These are phyloP conservation scores for Trichoderma oligosporum DNA, from an alignment of 2,329 filamentous ascomycete species.

Conservation along the genomic window DNA sequence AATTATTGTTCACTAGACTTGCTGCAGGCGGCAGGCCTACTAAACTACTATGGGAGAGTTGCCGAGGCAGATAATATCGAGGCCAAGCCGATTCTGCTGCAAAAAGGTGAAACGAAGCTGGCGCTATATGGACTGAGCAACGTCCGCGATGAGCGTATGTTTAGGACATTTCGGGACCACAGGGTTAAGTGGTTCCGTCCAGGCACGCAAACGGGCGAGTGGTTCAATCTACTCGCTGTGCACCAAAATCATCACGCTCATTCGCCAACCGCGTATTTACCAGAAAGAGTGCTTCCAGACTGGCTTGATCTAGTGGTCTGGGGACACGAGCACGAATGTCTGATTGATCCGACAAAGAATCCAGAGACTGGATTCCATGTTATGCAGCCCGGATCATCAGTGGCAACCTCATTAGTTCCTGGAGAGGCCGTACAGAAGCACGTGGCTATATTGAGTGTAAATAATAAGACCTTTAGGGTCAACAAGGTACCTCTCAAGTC, in stretches of 20 bases:
- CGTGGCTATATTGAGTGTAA: constrained; percentile 79
- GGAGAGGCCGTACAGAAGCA: constrained; percentile 91
- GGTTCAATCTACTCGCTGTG: constrained; percentile 93
- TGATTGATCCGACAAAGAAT: constrained; percentile 80
- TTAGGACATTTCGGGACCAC: constrained; percentile 86
- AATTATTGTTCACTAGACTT: constrained; percentile 88
- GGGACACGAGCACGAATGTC: constrained; percentile 96
- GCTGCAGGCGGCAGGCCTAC: constrained; percentile 80
- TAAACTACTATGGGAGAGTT: constrained; percentile 94
- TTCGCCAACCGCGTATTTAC: constrained; percentile 87
- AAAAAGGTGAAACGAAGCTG: constrained; percentile 89
- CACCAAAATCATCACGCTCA: constrained; percentile 96
- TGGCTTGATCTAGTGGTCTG: constrained; percentile 91
- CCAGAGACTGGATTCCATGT: constrained; percentile 88
- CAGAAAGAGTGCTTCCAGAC: constrained; percentile 86
- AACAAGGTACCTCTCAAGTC: constrained; percentile 81
- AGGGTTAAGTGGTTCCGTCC: constrained; percentile 93
- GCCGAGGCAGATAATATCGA: constrained; percentile 91
- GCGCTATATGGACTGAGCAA: constrained; percentile 94
- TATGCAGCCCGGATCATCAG: constrained; percentile 95
- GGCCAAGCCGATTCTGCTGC: constrained; percentile 84
- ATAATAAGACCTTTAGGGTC: constrained; percentile 73
- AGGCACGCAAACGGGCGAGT: constrained; percentile 72
- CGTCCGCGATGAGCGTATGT: constrained; percentile 90
- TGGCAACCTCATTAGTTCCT: constrained; percentile 85